Evolutionary conservation across 306 rosid species (phyloP), one percentile per base, ranked within the genome.

Genomic region (Dalbergia cochinchinensis): DNA sequence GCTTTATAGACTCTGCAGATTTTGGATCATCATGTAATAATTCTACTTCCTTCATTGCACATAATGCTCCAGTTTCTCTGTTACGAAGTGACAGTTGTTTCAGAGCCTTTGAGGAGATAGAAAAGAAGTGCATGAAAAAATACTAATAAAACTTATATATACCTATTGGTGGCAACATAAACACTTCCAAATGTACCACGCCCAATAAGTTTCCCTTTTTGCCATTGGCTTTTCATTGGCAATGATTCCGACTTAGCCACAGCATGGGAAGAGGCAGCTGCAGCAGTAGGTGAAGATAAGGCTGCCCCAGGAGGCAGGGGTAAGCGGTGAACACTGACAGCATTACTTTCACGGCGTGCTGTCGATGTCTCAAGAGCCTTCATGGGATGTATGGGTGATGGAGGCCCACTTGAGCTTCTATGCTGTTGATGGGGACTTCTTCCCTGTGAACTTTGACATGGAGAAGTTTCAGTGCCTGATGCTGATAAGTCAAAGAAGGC

Each of bases 101-200:
- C 75, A 80, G 71, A 82, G 33, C 22, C 58, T 62, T 65, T 22
- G 72, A 58, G 66, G 35, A 71, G 57, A 76, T 44, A 63, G 31
- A 77, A 78, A 19, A 55, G 19, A 74, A 80, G 37, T 78, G 37
- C 72, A 19, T 63, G 22, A n/a, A 44, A 44, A 66, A 54, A 65
- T 62, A 20, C 45, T 58, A 10, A 55, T 1, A 31, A 75, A 81
- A 80, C 35, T 50, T 14, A 34, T 77, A 3, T 31, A 15, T 84
- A 94, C 98, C 95, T 82, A 74, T 92, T 92, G 83, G 93, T 89
- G 37, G 94, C 98, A 78, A 88, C 97, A 83, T 89, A 94, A 71
- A 94, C 97, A 71, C 97, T 90, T 61, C 98, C 98, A 59, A 94
- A 94, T 6, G 97, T 94, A 77, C 98, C 98, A 3, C 98, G 96